These are phyloP conservation scores for Huntiella bhutanensis DNA, from an alignment of 2,329 filamentous ascomycete species.

Conservation along the genomic window DNA sequence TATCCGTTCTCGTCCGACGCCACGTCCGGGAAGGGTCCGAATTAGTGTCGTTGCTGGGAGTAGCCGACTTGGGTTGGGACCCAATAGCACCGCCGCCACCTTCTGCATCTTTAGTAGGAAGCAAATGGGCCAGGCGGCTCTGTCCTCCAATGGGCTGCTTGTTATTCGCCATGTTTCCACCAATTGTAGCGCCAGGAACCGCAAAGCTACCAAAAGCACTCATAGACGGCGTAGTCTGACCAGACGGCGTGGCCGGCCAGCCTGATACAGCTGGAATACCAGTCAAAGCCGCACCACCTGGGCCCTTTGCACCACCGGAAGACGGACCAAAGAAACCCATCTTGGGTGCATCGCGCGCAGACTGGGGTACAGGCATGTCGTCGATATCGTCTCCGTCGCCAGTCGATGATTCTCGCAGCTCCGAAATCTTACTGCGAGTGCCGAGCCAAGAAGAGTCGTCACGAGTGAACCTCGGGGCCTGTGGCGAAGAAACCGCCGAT, in stretches of 20 bases:
- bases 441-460: slow-evolving; percentile 45
- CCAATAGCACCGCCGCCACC: slow-evolving; percentile 18
- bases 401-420: slow-evolving; percentile 20
- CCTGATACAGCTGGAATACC: slow-evolving; percentile 28
- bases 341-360: slow-evolving; percentile 9
- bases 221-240: slow-evolving; percentile 31
- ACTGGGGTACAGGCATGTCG: slow-evolving; percentile 15
- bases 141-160: slow-evolving; percentile 29
- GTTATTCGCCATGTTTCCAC: slow-evolving; percentile 14
- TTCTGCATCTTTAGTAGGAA: slow-evolving; percentile 39
- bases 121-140: slow-evolving; percentile 70
- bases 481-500: slow-evolving; percentile 36
- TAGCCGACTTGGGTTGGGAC: slow-evolving; percentile 22
- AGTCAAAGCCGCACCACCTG: slow-evolving; percentile 18
- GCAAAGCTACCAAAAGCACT: slow-evolving; percentile 84
- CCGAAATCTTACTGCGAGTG: slow-evolving; percentile 25
- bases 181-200: slow-evolving; percentile 37
- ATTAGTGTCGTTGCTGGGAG: slow-evolving; percentile 16
- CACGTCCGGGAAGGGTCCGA: slow-evolving; percentile 31
- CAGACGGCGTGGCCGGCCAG: slow-evolving; percentile 30
- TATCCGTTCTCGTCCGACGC: slow-evolving; percentile 46
- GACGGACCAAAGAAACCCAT: slow-evolving; percentile 8
- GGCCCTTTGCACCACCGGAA: background rate
- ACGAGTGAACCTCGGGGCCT: slow-evolving; percentile 37
- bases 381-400: slow-evolving; percentile 32